Percentiles rank a stretch among this genome's conserved stretches.
Evolutionary conservation across 257 asterid species (phyloP).

Genomic region (Plantago elongata): DNA sequence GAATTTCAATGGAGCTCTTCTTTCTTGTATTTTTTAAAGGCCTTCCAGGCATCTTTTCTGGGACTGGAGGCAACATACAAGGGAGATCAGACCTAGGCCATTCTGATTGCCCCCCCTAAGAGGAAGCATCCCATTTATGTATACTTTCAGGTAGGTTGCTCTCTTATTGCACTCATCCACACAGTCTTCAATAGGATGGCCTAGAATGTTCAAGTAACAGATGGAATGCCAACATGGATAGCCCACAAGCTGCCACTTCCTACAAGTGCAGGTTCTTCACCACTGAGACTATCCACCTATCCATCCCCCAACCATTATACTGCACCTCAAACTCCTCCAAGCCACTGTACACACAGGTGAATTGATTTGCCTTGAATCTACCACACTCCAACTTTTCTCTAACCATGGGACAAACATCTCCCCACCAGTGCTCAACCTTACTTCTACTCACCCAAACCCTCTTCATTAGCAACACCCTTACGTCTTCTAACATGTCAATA

Average conservation of each 20-base stretch:
- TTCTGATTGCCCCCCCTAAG: background rate
- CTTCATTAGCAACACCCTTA: background rate
- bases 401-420: background rate
- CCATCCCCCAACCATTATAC: background rate
- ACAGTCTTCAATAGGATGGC: background rate
- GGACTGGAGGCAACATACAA: no score
- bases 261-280: conserved; percentile 10
- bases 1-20: no score
- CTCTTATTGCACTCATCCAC: background rate
- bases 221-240: conserved; percentile 13
- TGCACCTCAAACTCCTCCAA: background rate
- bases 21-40: no score
- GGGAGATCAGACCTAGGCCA: background rate
- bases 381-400: background rate
- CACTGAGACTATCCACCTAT: background rate
- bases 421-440: background rate
- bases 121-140: background rate
- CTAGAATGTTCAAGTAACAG: background rate
- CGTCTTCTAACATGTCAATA: background rate
- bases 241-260: conserved; percentile 6
- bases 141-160: background rate
- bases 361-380: background rate
- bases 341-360: background rate
- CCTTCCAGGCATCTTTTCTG: no score
- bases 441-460: conserved; percentile 4